Evolutionary conservation across 1,284 basidiomycete genomes (phyloP).

Genomic region (Ustilago xerochloae): DNA sequence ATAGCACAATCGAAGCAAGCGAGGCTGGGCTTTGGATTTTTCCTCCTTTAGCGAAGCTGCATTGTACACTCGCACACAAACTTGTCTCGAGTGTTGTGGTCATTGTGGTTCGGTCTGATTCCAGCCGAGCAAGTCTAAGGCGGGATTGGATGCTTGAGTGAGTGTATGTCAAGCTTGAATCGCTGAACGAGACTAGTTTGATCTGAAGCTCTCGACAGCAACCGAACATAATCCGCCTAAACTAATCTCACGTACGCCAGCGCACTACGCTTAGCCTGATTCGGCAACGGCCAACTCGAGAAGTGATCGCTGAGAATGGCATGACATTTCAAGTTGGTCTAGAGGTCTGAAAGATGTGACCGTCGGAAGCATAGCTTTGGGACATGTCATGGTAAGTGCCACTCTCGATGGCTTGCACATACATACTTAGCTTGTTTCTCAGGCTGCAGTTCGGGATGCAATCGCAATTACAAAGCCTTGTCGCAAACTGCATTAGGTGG

Average conservation of each 20-base stretch:
- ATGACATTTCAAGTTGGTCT: not conserved
- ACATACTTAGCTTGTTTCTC: not conserved
- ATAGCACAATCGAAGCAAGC: not conserved
- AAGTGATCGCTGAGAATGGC: not conserved
- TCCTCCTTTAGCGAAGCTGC: not conserved
- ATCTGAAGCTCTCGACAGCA: no score
- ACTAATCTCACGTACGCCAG: not conserved
- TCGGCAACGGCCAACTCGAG: not conserved
- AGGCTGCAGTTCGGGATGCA: not conserved
- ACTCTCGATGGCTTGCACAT: no score
- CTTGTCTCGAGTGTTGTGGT: no score
- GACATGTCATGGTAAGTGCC: no score
- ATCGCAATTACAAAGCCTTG: not conserved
- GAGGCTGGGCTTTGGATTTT: conserved; percentile 2
- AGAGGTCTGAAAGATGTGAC: no score
- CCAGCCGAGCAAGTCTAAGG: not conserved
- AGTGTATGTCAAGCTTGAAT: no score
- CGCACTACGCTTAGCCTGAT: no score
- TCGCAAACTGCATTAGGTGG: not conserved
- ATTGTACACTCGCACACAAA: no score
- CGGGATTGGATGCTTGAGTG: no score
- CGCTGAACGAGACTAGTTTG: no score
- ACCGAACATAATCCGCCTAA: not conserved
- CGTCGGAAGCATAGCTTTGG: not conserved
- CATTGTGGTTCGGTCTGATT: no score